Conservation (phyloP, 2,329 filamentous ascomycete genomes). For the Alternaria longipes region DNA sequence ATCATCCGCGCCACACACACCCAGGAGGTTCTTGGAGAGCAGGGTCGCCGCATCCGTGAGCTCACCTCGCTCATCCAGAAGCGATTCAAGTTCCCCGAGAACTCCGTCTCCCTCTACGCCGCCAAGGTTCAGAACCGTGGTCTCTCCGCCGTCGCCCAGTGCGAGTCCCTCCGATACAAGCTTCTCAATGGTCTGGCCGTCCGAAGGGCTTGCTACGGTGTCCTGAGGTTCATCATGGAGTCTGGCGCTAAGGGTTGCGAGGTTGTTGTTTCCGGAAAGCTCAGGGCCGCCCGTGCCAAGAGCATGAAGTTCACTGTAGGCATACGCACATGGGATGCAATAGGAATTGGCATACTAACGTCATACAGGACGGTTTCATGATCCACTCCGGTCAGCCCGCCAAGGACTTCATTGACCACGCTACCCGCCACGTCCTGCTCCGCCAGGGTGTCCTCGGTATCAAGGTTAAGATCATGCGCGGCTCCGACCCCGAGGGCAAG, state of each 20-base stretch:
- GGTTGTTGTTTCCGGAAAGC: conserved; percentile 99
- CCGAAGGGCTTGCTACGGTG: conserved; percentile 99
- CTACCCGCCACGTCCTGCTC: conserved; percentile 98
- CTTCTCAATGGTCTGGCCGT: conserved; percentile 99
- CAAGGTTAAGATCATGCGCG: conserved; percentile 99
- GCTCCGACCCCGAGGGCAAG: conserved; percentile 99
- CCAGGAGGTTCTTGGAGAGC: conserved; percentile 99
- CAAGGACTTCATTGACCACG: conserved; percentile 99
- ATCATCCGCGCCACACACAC: conserved; percentile 99
- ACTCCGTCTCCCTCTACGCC: conserved; percentile 99
- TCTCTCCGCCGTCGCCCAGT: conserved; percentile 99
- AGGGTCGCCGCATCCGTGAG: conserved; percentile 99
- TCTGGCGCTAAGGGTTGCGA: conserved; percentile 99
- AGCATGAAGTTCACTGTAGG: conserved; percentile 99
- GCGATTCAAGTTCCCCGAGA: conserved; percentile 99
- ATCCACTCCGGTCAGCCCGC: conserved; percentile 99
- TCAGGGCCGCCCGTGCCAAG: conserved; percentile 98
- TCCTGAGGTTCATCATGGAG: conserved; percentile 99
- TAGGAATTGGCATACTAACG: conserved; percentile 27
- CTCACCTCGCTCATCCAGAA: conserved; percentile 99
- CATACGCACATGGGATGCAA: neutral
- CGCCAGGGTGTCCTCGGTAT: conserved; percentile 99
- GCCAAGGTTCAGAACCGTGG: conserved; percentile 99
- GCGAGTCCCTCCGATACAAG: conserved; percentile 99
- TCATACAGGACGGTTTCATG: conserved; percentile 90